A percentile compares a stretch with the other conserved stretches of the same genome.
These are phyloP conservation scores for Backusella tuberculispora DNA, from an alignment of 192 early-diverging fungal genomes.

Conservation along the genomic window DNA sequence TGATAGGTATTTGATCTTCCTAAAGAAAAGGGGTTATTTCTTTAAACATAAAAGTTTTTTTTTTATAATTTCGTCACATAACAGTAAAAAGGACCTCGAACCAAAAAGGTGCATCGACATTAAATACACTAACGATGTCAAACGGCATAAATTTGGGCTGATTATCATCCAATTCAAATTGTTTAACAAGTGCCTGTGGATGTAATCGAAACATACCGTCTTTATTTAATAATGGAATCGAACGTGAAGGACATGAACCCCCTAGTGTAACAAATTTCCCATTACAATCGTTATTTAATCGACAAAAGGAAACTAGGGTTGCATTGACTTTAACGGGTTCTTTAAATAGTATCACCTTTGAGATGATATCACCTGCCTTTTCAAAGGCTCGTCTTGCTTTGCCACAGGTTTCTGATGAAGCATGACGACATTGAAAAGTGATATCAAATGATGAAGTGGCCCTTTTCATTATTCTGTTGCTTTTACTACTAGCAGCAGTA, in stretches of 20 bases:
- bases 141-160: slow-evolving; percentile 23
- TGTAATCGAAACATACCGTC: slow-evolving; percentile 40
- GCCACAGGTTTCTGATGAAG: slow-evolving; percentile 15
- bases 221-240: slow-evolving; percentile 27
- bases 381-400: slow-evolving; percentile 32
- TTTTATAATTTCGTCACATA: background rate
- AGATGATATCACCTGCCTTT: slow-evolving; percentile 30
- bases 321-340: slow-evolving; percentile 40
- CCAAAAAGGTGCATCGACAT: slow-evolving; percentile 44
- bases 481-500: too few species aligned
- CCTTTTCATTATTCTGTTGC: too few species aligned
- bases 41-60: background rate
- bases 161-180: slow-evolving; percentile 17
- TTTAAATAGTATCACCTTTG: slow-evolving; percentile 22
- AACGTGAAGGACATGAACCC: slow-evolving; percentile 40
- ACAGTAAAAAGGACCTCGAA: slow-evolving; percentile 33
- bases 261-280: slow-evolving; percentile 21
- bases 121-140: slow-evolving; percentile 47
- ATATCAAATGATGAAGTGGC: background rate
- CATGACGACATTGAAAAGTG: slow-evolving; percentile 2
- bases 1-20: slow-evolving; percentile 33
- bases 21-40: background rate
- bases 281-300: slow-evolving; percentile 9
- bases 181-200: slow-evolving; percentile 47
- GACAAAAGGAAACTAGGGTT: slow-evolving; percentile 36